phyloP scores from a whole-genome alignment of 2,329 filamentous ascomycete species.

The Aurifilum marmelostoma region DNA sequence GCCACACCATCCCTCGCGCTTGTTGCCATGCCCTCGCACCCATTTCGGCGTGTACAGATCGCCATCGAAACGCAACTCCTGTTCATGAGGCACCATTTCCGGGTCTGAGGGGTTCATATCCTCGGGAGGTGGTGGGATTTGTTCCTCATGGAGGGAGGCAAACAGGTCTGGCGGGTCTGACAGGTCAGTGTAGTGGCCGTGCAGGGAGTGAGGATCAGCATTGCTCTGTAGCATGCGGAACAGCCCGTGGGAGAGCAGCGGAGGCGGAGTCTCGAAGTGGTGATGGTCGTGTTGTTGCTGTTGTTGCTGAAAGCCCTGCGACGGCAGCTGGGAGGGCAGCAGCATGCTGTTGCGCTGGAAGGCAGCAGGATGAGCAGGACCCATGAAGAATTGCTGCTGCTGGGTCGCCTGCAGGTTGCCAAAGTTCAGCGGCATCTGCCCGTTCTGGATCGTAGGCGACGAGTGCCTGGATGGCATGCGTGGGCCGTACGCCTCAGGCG shows the following conservation, averaged over 20 bases:
- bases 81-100: constrained; percentile 76
- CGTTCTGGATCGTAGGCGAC: constrained; percentile 51
- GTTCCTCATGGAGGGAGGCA: constrained; percentile 73
- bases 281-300: constrained; percentile 45
- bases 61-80: constrained; percentile 76
- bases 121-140: constrained; percentile 72
- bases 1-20: constrained; percentile 87
- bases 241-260: constrained; percentile 70
- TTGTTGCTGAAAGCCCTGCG: constrained; percentile 48
- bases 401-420: constrained; percentile 59
- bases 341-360: constrained; percentile 63
- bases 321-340: constrained; percentile 58
- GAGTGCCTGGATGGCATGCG: constrained; percentile 59
- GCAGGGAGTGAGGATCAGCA: constrained; percentile 67
- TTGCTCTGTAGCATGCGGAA: constrained; percentile 78
- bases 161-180: constrained; percentile 79
- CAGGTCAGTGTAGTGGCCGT: constrained; percentile 72
- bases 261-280: constrained; percentile 62
- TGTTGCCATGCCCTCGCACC: constrained; percentile 85
- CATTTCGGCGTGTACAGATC: constrained; percentile 83
- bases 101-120: constrained; percentile 82
- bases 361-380: constrained; percentile 48
- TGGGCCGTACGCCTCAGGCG: constrained; percentile 61
- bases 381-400: constrained; percentile 59
- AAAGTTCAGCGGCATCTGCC: constrained; percentile 56